phyloP scores from a whole-genome alignment of 1,284 basidiomycete genomes.

The Tremellales sp. region DNA sequence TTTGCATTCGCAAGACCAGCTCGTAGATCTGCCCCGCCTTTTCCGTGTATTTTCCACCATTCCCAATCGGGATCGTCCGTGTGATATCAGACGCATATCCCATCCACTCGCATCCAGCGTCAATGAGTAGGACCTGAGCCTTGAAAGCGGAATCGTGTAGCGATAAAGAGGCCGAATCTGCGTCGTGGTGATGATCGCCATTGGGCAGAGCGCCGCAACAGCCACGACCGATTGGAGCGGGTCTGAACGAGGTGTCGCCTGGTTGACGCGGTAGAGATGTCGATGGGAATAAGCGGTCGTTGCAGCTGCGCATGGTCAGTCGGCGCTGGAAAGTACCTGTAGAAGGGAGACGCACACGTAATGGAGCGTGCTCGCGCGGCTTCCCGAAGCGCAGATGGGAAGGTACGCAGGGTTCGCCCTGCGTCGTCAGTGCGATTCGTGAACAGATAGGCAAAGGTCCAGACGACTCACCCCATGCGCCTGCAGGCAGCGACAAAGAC shows the following conservation, averaged over 20 bases:
- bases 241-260: slow-evolving; percentile 36
- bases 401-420: slow-evolving; percentile 70
- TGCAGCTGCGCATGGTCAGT: slow-evolving; percentile 34
- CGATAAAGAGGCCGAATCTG: slow-evolving; percentile 13
- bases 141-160: slow-evolving; percentile 38
- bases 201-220: slow-evolving; percentile 39
- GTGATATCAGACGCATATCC: slow-evolving; percentile 51
- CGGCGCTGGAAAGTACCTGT: background rate
- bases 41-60: slow-evolving; percentile 76
- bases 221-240: slow-evolving; percentile 31
- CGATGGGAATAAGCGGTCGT: slow-evolving; percentile 46
- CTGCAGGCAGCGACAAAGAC: slow-evolving; percentile 83
- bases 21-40: slow-evolving; percentile 75
- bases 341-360: slow-evolving; percentile 71
- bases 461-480: slow-evolving; percentile 64
- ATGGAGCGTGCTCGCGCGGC: slow-evolving; percentile 78
- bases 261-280: slow-evolving; percentile 26
- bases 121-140: slow-evolving; percentile 81
- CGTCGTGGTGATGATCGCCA: slow-evolving; percentile 18
- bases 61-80: slow-evolving; percentile 59
- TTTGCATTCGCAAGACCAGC: slow-evolving; percentile 82
- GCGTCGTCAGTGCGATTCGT: background rate
- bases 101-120: slow-evolving; percentile 85
- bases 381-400: slow-evolving; percentile 80
- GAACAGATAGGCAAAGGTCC: background rate